Evolutionary conservation across 192 early-diverging fungal species (phyloP), one percentile per base, ranked within the genome.

Genomic region (Phycomyces blakesleeanus): DNA sequence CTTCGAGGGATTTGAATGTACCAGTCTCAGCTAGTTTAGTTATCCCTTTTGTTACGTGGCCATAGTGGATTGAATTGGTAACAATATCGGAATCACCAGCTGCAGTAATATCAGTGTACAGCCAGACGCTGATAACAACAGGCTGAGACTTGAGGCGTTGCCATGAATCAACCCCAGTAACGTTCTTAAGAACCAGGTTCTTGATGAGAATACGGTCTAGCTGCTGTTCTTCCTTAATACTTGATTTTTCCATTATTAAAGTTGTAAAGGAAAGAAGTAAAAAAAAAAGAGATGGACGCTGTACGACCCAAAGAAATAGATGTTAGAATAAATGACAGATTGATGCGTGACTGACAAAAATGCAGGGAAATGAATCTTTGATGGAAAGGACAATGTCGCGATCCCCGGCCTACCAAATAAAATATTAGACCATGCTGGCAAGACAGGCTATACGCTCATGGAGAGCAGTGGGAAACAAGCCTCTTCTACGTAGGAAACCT

Each of bases 91-190:
- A 84, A 25, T 85, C 82, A 57, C 90, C 91, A 12, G 92, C 91
- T 20, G 83, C 78, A 51, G 82, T 73, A 42, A 96, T 83, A 50
- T 88, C 84, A 8, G 90, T 89, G 66, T 85, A 81, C 22, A 96
- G 78, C 37, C 78, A 81, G 7, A 93, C 75, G 49, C 87, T 87
- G 42, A 99, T 87, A 11, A 86, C 81, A 54, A 99, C 79, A 16
- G 95, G 92, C 69, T 97, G 95, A 8, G 80, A 69, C 69, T 93
- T 91, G n/a, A 78, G 78, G 15, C 93, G 82, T 63, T 94, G 94
- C 95, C 97, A 99, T 18, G 88, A 81, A 76, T 99, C 95, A 51
- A 93, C 89, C 9, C 97, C 97, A 42, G 95, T 82, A 47, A 90
- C 85, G 44, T 85, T 90, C 54, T 85, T 87, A 50, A 97, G 87